Conservation (phyloP, 192 early-diverging fungal species). For the Umbelopsis isabellina region DNA sequence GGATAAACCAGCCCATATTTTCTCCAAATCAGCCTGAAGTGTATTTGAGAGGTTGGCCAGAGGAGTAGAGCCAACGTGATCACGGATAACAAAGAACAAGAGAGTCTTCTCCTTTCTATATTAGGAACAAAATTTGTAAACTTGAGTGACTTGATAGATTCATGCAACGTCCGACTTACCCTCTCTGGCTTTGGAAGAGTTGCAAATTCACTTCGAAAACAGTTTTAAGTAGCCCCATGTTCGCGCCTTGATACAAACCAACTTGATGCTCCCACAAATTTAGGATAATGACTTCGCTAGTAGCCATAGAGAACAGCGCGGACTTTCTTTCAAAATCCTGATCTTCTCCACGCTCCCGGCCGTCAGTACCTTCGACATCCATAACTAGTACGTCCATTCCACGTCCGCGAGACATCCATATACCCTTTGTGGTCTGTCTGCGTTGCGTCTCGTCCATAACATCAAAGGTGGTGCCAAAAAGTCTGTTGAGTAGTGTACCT, state of each 20-base stretch:
- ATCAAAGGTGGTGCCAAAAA: slow-evolving; percentile 95
- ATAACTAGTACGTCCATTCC: slow-evolving; percentile 86
- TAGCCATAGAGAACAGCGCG: slow-evolving; percentile 96
- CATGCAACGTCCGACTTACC: slow-evolving; percentile 37
- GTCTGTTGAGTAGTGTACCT: slow-evolving; percentile 93
- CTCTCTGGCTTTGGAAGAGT: slow-evolving; percentile 84
- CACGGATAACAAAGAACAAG: slow-evolving; percentile 95
- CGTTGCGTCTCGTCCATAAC: slow-evolving; percentile 90
- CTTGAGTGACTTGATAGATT: neutral
- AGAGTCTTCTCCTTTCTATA: slow-evolving; percentile 85
- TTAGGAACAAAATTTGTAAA: neutral
- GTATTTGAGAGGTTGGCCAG: slow-evolving; percentile 79
- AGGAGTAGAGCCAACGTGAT: slow-evolving; percentile 89
- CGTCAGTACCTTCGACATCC: slow-evolving; percentile 99
- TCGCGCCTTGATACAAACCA: slow-evolving; percentile 98
- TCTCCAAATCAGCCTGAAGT: slow-evolving; percentile 80
- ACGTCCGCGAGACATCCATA: slow-evolving; percentile 91
- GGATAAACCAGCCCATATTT: slow-evolving; percentile 87
- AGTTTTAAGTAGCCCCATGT: slow-evolving; percentile 97
- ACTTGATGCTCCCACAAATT: slow-evolving; percentile 99
- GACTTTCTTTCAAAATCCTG: slow-evolving; percentile 99
- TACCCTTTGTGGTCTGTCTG: slow-evolving; percentile 96
- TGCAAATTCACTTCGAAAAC: slow-evolving; percentile 99
- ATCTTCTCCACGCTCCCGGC: slow-evolving; percentile 97
- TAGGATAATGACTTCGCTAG: slow-evolving; percentile 91